A percentile compares a stretch with the other conserved stretches of the same genome.
These are phyloP conservation scores for Cryphonectria japonica DNA, from an alignment of 2,329 filamentous ascomycete genomes.

Conservation along the genomic window DNA sequence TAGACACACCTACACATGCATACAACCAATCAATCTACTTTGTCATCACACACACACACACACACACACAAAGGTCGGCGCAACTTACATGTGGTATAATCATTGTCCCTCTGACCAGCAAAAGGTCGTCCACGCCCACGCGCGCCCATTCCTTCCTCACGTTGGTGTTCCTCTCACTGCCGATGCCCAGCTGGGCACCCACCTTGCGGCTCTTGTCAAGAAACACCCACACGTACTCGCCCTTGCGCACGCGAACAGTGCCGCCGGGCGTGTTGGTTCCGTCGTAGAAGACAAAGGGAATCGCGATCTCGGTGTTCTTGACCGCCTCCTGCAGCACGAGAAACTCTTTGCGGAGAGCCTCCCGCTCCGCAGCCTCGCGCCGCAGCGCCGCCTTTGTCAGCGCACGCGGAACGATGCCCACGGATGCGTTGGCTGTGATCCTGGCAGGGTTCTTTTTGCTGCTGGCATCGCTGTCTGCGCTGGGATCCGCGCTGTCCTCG, in stretches of 20 bases:
- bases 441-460: slow-evolving; percentile 45
- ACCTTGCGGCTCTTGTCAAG: slow-evolving; percentile 90
- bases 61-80: not conserved
- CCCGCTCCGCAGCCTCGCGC: slow-evolving; percentile 75
- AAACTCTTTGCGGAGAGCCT: slow-evolving; percentile 78
- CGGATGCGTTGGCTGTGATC: slow-evolving; percentile 64
- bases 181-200: slow-evolving; percentile 79
- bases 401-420: slow-evolving; percentile 71
- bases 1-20: slow-evolving; percentile 13
- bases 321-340: slow-evolving; percentile 80
- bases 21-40: slow-evolving; percentile 16
- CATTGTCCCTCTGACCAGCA: slow-evolving; percentile 86
- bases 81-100: slow-evolving; percentile 89
- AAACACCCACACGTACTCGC: slow-evolving; percentile 91
- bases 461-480: slow-evolving; percentile 16
- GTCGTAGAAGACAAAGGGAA: slow-evolving; percentile 97
- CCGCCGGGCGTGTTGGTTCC: slow-evolving; percentile 88
- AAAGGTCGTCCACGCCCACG: slow-evolving; percentile 91
- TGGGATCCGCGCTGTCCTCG: slow-evolving; percentile 25
- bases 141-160: slow-evolving; percentile 84
- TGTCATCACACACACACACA: not conserved
- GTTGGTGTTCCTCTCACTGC: slow-evolving; percentile 65
- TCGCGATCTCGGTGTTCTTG: slow-evolving; percentile 84
- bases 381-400: slow-evolving; percentile 68
- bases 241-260: slow-evolving; percentile 85